Evolutionary conservation across 257 asterid species (phyloP).

Genomic region (Buddleja alternifolia): DNA sequence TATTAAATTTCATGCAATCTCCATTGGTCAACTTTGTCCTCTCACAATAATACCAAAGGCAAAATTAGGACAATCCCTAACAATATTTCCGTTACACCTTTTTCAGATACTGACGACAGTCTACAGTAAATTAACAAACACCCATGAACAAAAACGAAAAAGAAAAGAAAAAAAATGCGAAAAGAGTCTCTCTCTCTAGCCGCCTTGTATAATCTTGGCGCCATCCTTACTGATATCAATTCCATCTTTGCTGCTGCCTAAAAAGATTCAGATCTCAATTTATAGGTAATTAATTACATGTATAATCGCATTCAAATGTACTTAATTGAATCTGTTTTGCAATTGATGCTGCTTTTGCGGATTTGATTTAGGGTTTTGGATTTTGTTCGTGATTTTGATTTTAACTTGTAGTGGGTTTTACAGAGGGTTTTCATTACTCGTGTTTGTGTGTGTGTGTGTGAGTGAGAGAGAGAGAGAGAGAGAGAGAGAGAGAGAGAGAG

Average conservation of each 20-base stretch:
- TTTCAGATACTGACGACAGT: slow-evolving; percentile 27
- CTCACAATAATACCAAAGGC: slow-evolving; percentile 23
- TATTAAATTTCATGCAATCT: slow-evolving; percentile 29
- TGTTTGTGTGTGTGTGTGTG: neutral
- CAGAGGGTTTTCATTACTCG: slow-evolving; percentile 40
- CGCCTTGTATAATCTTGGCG: slow-evolving; percentile 31
- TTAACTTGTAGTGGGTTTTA: slow-evolving; percentile 37
- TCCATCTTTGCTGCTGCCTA: slow-evolving; percentile 17
- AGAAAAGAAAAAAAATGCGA: slow-evolving; percentile 11
- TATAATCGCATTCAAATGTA: neutral
- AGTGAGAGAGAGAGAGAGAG: neutral
- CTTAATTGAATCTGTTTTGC: slow-evolving; percentile 9
- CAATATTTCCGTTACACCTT: slow-evolving; percentile 28
- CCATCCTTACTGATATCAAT: slow-evolving; percentile 23
- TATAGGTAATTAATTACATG: slow-evolving; percentile 26
- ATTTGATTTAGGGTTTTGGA: slow-evolving; percentile 21
- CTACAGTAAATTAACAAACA: slow-evolving; percentile 22
- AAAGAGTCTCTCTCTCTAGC: neutral
- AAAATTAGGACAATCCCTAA: slow-evolving; percentile 31
- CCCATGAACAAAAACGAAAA: slow-evolving; percentile 8
- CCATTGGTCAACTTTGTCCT: slow-evolving; percentile 34
- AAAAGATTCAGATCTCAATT: slow-evolving; percentile 25
- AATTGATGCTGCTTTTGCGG: slow-evolving; percentile 21
- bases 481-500: no score
- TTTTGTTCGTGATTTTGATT: slow-evolving; percentile 19